These are phyloP conservation scores for Clonostachys sp. DNA, from an alignment of 2,329 filamentous ascomycete species.

Conservation along the genomic window DNA sequence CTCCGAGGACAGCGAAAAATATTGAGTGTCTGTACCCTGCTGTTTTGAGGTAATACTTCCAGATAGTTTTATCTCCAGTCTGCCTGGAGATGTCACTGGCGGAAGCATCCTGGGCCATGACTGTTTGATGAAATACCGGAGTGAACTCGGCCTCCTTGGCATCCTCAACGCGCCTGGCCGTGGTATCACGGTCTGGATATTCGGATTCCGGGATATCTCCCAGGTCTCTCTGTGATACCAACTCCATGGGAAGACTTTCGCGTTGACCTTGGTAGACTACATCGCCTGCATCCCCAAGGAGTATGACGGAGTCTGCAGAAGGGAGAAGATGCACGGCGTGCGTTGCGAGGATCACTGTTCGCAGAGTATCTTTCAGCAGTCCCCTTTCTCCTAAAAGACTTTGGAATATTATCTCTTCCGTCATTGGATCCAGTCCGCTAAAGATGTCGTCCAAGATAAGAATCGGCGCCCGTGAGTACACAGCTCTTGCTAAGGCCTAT, in stretches of 20 bases:
- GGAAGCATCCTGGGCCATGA: too few relatives aligned
- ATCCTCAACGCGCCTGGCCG: conserved; percentile 6
- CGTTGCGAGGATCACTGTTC: conserved; percentile 23
- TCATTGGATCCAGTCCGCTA: conserved; percentile 33
- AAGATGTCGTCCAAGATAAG: conserved; percentile 82
- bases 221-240: conserved; percentile 25
- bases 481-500: conserved; percentile 63
- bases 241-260: conserved; percentile 29
- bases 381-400: conserved; percentile 28
- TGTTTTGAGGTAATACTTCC: background rate
- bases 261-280: conserved; percentile 14
- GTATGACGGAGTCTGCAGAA: conserved; percentile 15
- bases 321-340: conserved; percentile 17
- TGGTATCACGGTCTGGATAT: conserved; percentile 32
- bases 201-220: conserved; percentile 34
- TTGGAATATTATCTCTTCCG: conserved; percentile 31
- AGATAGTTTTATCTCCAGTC: background rate
- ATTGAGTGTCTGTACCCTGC: background rate
- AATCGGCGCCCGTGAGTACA: conserved; percentile 75
- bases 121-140: too few relatives aligned
- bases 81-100: background rate
- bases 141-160: too few relatives aligned
- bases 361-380: conserved; percentile 19
- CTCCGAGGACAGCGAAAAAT: background rate
- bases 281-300: conserved; percentile 12